Evolutionary conservation across 1,284 basidiomycete genomes (phyloP).

Genomic region (Boletellus deceptivus): DNA sequence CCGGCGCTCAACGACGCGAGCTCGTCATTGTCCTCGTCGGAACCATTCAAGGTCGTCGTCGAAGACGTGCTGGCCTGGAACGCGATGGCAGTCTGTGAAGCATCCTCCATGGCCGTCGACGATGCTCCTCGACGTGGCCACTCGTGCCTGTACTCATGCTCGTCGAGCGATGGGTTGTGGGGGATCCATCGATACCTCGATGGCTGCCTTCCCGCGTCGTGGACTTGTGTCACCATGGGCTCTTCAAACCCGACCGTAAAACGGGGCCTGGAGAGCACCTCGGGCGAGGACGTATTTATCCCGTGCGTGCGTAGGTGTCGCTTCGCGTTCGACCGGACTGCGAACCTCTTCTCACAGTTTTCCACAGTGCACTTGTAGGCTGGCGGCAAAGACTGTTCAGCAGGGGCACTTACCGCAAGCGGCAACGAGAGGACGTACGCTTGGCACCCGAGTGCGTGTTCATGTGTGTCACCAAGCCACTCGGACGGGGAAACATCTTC

Average conservation of each 20-base stretch:
- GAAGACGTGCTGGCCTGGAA: constrained; percentile 29
- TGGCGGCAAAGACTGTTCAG: constrained; percentile 24
- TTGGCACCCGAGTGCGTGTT: constrained; percentile 62
- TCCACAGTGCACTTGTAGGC: constrained; percentile 51
- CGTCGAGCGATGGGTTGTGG: constrained; percentile 35
- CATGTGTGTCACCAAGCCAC: constrained; percentile 65
- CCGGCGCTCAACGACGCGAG: constrained; percentile 1
- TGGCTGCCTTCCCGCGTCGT: constrained; percentile 40
- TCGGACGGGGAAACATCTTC: constrained; percentile 62
- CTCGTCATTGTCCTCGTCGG: constrained; percentile 29
- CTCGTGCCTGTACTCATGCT: constrained; percentile 14
- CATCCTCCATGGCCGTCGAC: constrained; percentile 19
- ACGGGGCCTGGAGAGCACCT: constrained; percentile 26
- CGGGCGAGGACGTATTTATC: constrained; percentile 31
- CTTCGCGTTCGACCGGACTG: constrained; percentile 61
- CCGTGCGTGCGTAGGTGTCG: constrained; percentile 59
- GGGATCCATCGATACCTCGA: constrained; percentile 44
- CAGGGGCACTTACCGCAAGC: constrained; percentile 4
- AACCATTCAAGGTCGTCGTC: constrained; percentile 27
- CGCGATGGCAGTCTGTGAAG: constrained; percentile 10
- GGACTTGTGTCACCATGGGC: constrained; percentile 43
- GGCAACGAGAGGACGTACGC: constrained; percentile 41
- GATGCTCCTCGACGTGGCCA: constrained; percentile 17
- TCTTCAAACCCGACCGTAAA: constrained; percentile 47
- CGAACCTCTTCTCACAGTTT: constrained; percentile 52